Evolutionary conservation across 2,329 filamentous ascomycete species (phyloP).

Genomic region (Cercospora canescens): DNA sequence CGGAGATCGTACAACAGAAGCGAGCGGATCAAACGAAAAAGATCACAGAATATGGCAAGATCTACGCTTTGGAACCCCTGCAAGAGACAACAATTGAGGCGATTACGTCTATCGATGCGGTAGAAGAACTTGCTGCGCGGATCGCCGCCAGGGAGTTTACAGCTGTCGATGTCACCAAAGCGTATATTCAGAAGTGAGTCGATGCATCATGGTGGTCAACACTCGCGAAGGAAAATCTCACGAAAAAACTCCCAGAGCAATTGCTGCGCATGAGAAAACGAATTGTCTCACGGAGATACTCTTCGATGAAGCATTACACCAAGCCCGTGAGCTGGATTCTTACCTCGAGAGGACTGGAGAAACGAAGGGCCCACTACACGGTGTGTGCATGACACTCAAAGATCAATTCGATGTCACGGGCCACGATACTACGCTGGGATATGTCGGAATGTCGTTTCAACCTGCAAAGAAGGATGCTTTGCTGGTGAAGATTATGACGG

Average conservation of each 20-base stretch:
- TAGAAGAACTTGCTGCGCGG: slow-evolving; percentile 4
- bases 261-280: slow-evolving; percentile 37
- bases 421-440: slow-evolving; percentile 42
- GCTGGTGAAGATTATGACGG: slow-evolving; percentile 47
- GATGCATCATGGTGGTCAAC: too few species aligned
- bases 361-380: slow-evolving; percentile 49
- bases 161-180: slow-evolving; percentile 9
- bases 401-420: slow-evolving; percentile 39
- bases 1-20: background rate
- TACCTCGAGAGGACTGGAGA: slow-evolving; percentile 37
- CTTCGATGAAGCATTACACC: slow-evolving; percentile 38
- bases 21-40: background rate
- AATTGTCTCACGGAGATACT: slow-evolving; percentile 50
- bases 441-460: slow-evolving; percentile 47
- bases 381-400: slow-evolving; percentile 38
- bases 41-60: background rate
- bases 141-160: slow-evolving; percentile 14
- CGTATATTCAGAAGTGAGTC: slow-evolving; percentile 24
- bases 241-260: slow-evolving; percentile 11
- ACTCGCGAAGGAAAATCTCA: too few species aligned
- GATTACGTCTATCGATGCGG: slow-evolving; percentile 11
- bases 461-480: slow-evolving; percentile 53
- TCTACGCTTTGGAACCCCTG: background rate
- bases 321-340: slow-evolving; percentile 43
- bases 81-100: background rate